Percentiles rank a stretch among this genome's conserved stretches.
Evolutionary conservation across 2,329 filamentous ascomycete species (phyloP).

Genomic region (Talaromyces sp.): DNA sequence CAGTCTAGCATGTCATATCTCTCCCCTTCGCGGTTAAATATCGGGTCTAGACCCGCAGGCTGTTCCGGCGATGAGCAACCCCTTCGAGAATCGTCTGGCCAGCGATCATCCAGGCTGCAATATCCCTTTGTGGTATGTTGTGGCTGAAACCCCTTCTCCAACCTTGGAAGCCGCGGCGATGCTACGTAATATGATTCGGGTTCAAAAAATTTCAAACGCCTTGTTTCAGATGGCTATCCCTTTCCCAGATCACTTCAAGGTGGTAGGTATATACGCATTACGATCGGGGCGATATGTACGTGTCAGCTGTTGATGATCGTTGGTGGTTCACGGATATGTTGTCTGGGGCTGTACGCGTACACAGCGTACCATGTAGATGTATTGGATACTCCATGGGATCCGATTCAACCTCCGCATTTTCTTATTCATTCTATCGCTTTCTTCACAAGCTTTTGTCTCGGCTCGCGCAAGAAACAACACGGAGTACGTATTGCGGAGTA

Average conservation of each 20-base stretch:
- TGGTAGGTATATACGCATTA: neutral
- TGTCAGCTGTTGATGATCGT: neutral
- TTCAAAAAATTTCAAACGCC: neutral
- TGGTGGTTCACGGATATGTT: neutral
- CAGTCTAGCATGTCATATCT: neutral
- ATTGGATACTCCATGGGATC: neutral
- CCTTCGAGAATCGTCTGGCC: neutral
- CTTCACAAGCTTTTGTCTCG: neutral
- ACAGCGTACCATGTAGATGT: too few relatives aligned
- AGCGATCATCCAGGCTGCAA: neutral
- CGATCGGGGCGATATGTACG: neutral
- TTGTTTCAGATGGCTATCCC: neutral
- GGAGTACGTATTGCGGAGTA: neutral
- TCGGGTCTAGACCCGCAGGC: neutral
- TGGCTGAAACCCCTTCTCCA: neutral
- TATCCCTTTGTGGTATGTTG: neutral
- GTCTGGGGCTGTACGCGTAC: neutral
- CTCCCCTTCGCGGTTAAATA: neutral
- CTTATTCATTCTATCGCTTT: neutral
- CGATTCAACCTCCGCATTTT: neutral
- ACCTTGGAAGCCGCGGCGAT: neutral
- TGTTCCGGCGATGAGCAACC: neutral
- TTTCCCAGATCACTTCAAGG: neutral
- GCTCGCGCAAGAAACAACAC: neutral
- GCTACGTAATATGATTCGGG: neutral